phyloP scores from a whole-genome alignment of 2,329 filamentous ascomycete genomes.

The Pyricularia sp. region DNA sequence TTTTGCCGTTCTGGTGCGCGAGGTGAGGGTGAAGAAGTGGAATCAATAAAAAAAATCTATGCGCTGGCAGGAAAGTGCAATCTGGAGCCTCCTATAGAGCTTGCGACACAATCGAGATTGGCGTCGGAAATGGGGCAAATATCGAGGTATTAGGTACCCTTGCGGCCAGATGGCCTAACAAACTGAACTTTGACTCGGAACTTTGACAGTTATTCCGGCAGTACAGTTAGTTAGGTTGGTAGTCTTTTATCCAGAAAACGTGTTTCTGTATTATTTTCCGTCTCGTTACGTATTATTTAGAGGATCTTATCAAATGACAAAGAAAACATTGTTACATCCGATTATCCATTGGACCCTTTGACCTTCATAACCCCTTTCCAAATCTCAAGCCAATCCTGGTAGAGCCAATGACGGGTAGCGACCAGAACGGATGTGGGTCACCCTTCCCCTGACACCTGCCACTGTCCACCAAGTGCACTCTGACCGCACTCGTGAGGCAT shows the following conservation, averaged over 20 bases:
- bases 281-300: neutral
- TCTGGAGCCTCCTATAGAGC: constrained; percentile 1
- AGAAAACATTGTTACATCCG: neutral
- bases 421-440: neutral
- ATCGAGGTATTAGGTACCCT: neutral
- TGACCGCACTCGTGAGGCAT: too few species aligned
- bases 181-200: neutral
- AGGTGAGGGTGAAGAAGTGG: neutral
- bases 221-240: too few species aligned
- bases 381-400: neutral
- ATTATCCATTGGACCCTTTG: neutral
- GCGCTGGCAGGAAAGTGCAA: neutral
- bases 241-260: neutral
- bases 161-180: neutral
- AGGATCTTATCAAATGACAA: neutral
- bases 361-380: neutral
- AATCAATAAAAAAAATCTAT: neutral
- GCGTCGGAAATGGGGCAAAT: neutral
- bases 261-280: neutral
- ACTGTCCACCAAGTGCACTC: too few species aligned
- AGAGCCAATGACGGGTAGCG: neutral
- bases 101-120: neutral
- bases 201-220: too few species aligned
- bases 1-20: neutral
- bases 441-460: neutral